Conservation (phyloP, 2,329 filamentous ascomycete species). For the Aspergillus udagawae region DNA sequence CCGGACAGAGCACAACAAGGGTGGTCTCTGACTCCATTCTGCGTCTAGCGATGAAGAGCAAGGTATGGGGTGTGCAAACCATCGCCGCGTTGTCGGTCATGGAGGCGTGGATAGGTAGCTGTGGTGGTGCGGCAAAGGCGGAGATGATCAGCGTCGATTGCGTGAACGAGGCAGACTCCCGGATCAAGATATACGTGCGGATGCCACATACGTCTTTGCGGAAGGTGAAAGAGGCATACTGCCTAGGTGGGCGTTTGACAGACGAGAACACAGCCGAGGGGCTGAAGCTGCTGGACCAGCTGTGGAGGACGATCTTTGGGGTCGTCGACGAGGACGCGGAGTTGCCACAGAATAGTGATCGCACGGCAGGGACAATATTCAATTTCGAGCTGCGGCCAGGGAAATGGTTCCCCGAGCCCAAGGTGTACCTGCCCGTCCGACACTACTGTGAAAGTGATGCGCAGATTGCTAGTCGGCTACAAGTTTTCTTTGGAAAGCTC, state of each 20-base stretch:
- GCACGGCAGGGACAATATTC: slow-evolving; percentile 1
- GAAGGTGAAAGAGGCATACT: background rate
- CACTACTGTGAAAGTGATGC: slow-evolving; percentile 3
- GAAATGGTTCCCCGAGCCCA: slow-evolving; percentile 1
- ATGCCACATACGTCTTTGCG: background rate
- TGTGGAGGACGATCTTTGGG: background rate
- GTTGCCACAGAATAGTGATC: background rate
- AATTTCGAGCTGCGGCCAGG: slow-evolving; percentile 2
- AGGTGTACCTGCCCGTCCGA: slow-evolving; percentile 5
- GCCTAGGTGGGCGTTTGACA: background rate
- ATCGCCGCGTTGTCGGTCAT: background rate
- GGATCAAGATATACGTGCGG: background rate
- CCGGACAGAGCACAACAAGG: background rate
- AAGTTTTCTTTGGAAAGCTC: background rate
- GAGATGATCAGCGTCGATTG: background rate
- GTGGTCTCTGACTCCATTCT: background rate
- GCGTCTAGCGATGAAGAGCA: background rate
- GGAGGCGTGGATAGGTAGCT: background rate
- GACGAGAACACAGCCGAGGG: background rate
- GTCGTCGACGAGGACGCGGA: background rate
- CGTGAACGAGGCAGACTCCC: background rate
- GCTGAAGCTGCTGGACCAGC: background rate
- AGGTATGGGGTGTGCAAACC: background rate
- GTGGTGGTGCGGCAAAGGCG: background rate
- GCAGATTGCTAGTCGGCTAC: background rate